These are phyloP conservation scores for Exophiala sp. DNA, from an alignment of 2,329 filamentous ascomycete species.

Conservation along the genomic window DNA sequence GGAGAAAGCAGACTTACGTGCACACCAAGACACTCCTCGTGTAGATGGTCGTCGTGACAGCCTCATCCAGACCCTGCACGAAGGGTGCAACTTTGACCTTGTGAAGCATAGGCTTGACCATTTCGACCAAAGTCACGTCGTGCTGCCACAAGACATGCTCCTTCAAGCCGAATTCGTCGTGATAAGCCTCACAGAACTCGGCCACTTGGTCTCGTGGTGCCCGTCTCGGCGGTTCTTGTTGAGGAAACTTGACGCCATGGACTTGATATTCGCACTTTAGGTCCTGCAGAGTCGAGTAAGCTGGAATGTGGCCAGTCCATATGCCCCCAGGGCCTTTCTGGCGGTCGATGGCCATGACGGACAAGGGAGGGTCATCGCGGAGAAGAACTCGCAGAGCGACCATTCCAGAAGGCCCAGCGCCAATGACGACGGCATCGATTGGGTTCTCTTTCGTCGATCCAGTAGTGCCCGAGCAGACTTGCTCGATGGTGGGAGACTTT, in stretches of 20 bases:
- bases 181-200: constrained; percentile 7
- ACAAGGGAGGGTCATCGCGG: not conserved
- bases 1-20: not conserved
- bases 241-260: constrained; percentile 3
- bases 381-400: constrained; percentile 1
- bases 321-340: constrained; percentile 4
- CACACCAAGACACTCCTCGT: constrained; percentile 4
- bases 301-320: constrained; percentile 9
- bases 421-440: constrained; percentile 8
- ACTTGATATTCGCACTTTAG: constrained; percentile 7
- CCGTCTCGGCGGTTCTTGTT: not conserved
- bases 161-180: constrained; percentile 1
- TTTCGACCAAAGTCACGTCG: constrained; percentile 10
- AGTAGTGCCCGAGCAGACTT: constrained; percentile 5
- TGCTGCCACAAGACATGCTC: constrained; percentile 11
- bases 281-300: constrained; percentile 10
- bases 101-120: constrained; percentile 11
- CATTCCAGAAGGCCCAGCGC: constrained; percentile 6
- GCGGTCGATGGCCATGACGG: constrained; percentile 5
- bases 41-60: constrained; percentile 1
- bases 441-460: constrained; percentile 3
- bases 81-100: constrained; percentile 5
- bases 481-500: constrained; percentile 6
- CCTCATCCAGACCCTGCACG: not conserved
- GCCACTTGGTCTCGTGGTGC: constrained; percentile 6